Evolutionary conservation across 2,329 filamentous ascomycete genomes (phyloP).

Genomic region (Knufia petricola): DNA sequence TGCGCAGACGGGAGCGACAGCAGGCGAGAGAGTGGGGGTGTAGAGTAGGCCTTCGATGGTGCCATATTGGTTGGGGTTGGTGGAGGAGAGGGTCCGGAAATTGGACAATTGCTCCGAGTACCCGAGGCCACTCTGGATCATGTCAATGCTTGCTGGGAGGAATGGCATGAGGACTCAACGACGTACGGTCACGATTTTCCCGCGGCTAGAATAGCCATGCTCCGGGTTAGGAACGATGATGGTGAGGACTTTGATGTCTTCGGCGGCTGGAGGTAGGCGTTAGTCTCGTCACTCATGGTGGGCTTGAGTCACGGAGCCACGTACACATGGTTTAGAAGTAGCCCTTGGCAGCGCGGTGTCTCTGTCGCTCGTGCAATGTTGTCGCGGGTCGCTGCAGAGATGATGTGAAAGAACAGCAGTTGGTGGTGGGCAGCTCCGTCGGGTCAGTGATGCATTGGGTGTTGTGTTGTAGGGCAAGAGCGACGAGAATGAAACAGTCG

Average conservation of each 20-base stretch:
- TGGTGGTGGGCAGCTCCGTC: no score
- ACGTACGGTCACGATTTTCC: constrained; percentile 30
- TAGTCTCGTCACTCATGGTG: not conserved
- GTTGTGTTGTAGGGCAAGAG: no score
- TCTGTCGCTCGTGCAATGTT: not conserved
- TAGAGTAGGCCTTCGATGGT: constrained; percentile 72
- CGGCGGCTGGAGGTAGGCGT: constrained; percentile 14
- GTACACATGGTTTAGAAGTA: not conserved
- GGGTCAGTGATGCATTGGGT: no score
- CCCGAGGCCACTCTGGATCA: constrained; percentile 11
- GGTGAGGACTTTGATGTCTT: constrained; percentile 17
- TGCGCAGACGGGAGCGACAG: constrained; percentile 52
- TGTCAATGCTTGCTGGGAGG: constrained; percentile 12
- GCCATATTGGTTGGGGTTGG: constrained; percentile 51
- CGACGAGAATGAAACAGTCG: no score
- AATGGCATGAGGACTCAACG: constrained; percentile 20
- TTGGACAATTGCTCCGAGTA: constrained; percentile 30
- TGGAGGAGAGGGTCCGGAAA: constrained; percentile 66
- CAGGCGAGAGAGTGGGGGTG: constrained; percentile 57
- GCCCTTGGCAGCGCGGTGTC: not conserved
- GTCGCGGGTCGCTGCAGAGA: no score
- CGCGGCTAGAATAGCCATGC: constrained; percentile 24
- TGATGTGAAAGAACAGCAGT: no score
- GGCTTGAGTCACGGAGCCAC: constrained; percentile 2
- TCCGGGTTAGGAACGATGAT: constrained; percentile 19